Conservation (phyloP, 2,329 filamentous ascomycete genomes). For the Aspergillus sp. region DNA sequence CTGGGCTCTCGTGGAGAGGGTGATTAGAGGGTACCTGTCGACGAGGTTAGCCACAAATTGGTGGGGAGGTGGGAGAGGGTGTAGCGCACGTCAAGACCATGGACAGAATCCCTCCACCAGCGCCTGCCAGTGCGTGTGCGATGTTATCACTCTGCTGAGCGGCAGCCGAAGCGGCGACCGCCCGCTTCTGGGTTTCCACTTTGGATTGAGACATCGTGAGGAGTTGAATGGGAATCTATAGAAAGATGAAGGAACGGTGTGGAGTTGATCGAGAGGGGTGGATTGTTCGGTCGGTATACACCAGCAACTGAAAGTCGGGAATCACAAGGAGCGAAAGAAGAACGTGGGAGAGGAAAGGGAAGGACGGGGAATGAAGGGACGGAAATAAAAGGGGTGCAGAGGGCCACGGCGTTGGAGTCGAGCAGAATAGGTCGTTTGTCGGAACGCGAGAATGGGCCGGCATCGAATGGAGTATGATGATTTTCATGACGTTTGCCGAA, state of each 20-base stretch:
- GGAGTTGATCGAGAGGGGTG: not conserved
- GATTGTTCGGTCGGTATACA: not conserved
- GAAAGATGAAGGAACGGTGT: not conserved
- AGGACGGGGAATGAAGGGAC: slow-evolving; percentile 5
- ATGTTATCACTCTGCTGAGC: slow-evolving; percentile 93
- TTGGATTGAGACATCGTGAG: slow-evolving; percentile 40
- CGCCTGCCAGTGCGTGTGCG: slow-evolving; percentile 87
- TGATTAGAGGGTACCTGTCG: slow-evolving; percentile 86
- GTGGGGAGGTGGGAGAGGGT: not conserved
- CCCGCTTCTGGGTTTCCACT: slow-evolving; percentile 33
- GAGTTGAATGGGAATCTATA: not conserved
- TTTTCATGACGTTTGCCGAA: slow-evolving; percentile 38
- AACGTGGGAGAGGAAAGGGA: slow-evolving; percentile 3
- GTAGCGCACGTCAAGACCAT: slow-evolving; percentile 81
- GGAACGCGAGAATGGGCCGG: slow-evolving; percentile 30
- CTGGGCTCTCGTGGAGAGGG: slow-evolving; percentile 93
- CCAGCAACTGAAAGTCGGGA: not conserved
- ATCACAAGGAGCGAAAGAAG: not conserved
- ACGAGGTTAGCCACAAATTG: slow-evolving; percentile 8
- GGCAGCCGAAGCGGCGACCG: slow-evolving; percentile 56
- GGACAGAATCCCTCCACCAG: slow-evolving; percentile 88
- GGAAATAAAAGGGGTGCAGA: slow-evolving; percentile 10
- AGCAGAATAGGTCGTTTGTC: not conserved
- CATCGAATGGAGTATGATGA: slow-evolving; percentile 18
- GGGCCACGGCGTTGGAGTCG: too few species aligned